Base-by-base conservation (phyloP, 2,329 filamentous ascomycete species). In the Fusarium zealandicum region DNA sequence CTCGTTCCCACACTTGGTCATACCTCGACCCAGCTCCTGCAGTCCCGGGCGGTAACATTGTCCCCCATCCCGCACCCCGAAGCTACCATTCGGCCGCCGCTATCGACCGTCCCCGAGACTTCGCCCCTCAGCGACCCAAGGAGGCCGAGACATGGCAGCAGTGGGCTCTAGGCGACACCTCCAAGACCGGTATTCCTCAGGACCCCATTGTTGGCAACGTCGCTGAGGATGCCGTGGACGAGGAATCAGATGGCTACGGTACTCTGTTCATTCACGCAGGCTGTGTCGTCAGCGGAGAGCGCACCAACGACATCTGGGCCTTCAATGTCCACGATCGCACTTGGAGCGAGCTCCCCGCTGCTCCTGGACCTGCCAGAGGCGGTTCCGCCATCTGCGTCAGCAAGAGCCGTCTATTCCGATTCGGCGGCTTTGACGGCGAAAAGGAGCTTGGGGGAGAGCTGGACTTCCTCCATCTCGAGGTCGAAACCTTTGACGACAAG, bases 191-290 rank as follows among this genome's bases (percentile, higher is more conserved):
- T 53, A 85, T 80, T 48, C 82, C 82, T n/a, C 84, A 87, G 71
- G 78, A 78, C 39, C 84, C 84, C 22, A 79, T 84, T 51, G 77
- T 83, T 3, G 84, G 84, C 39, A 77, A 77, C 57, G 78, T 86
- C 37, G 83, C 84, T 6, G 81, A 80, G 60, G 73, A 74, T 22
- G 83, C 87, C 4, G 79, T 82, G 1, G 85, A 86, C 54, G 82
- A 87, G 63, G 83, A 85, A 63, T 77, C 77, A 3, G 79, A 84
- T 37, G 88, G 87, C 4, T 82, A 84, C 49, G 85, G 87, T 16
- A 90, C 84, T 0, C 77, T 96, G 38, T 88, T 90, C 69, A 71
- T 96, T 27, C 91, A 96, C 70, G 90, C 89, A 5, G 91, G 92
- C 4, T 90, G 87, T 66, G 80, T 90, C 0, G 80, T 82, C 6